Percentiles rank a stretch among this genome's conserved stretches.
These are phyloP conservation scores for Diutina rugosa DNA, from an alignment of 1,139 yeast genomes.

Conservation along the genomic window DNA sequence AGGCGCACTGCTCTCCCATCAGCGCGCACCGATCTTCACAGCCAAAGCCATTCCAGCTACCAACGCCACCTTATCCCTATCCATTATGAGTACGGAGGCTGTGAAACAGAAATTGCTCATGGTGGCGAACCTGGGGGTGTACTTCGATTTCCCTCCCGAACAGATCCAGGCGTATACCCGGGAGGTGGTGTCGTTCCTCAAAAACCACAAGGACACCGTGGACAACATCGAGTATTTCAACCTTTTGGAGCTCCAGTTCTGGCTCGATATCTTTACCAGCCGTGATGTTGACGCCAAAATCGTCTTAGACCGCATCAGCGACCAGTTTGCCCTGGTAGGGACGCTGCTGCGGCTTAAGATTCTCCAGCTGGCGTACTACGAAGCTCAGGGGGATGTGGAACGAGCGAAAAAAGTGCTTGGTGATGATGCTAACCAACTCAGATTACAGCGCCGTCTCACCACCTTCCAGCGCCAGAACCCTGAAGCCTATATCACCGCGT, in stretches of 20 bases:
- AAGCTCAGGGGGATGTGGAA: conserved; percentile 24
- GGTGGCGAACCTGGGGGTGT: not conserved
- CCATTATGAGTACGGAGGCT: not conserved
- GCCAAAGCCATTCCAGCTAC: not conserved
- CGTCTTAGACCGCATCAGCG: conserved; percentile 49
- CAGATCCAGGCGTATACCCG: not conserved
- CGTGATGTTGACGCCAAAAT: conserved; percentile 62
- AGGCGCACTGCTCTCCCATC: not conserved
- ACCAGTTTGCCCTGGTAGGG: conserved; percentile 37
- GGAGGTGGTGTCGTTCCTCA: conserved; percentile 5
- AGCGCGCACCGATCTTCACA: not conserved
- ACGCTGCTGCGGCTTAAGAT: conserved; percentile 43
- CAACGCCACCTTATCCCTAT: too few species aligned
- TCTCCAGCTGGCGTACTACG: conserved; percentile 44
- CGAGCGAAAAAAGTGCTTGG: conserved; percentile 25
- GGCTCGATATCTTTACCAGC: conserved; percentile 47
- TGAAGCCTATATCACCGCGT: conserved; percentile 31
- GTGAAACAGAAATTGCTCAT: not conserved
- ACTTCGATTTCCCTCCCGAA: not conserved
- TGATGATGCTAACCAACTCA: conserved; percentile 21
- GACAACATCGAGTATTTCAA: conserved; percentile 33
- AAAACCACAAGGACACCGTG: conserved; percentile 5
- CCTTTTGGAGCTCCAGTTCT: conserved; percentile 61
- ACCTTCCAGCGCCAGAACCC: conserved; percentile 16
- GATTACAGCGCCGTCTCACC: conserved; percentile 21